Evolutionary conservation across 805 yeast species (phyloP).

Genomic region (Saccharomycopsis fodiens): DNA sequence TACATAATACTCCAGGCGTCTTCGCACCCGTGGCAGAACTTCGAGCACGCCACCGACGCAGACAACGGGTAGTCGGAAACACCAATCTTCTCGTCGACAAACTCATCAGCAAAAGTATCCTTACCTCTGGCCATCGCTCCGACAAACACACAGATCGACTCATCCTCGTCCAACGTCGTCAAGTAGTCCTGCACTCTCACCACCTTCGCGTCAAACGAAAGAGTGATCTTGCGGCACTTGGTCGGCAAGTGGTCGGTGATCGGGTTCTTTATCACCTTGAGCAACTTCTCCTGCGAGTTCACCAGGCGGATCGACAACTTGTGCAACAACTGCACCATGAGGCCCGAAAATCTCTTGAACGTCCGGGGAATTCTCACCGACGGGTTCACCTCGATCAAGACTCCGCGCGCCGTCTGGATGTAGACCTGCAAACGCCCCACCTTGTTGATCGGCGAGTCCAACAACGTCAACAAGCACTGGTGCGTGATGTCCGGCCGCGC

Average conservation of each 20-base stretch:
- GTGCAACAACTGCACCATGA: slow-evolving; percentile 95
- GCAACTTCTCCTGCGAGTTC: slow-evolving; percentile 87
- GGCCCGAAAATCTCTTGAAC: slow-evolving; percentile 92
- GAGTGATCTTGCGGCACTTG: slow-evolving; percentile 87
- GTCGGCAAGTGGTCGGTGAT: slow-evolving; percentile 95
- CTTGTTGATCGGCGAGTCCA: slow-evolving; percentile 97
- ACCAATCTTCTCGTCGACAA: slow-evolving; percentile 92
- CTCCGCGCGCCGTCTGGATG: slow-evolving; percentile 92
- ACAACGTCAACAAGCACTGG: slow-evolving; percentile 86
- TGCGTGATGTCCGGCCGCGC: slow-evolving; percentile 99
- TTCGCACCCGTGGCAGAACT: slow-evolving; percentile 97
- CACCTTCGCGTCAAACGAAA: slow-evolving; percentile 87
- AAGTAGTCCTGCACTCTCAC: slow-evolving; percentile 86
- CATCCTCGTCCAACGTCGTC: slow-evolving; percentile 68
- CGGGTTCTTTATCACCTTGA: slow-evolving; percentile 94
- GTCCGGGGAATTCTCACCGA: slow-evolving; percentile 97
- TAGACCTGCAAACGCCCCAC: slow-evolving; percentile 96
- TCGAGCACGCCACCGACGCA: slow-evolving; percentile 97
- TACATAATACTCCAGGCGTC: slow-evolving; percentile 84
- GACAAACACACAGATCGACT: slow-evolving; percentile 94
- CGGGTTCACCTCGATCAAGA: slow-evolving; percentile 91
- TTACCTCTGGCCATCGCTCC: slow-evolving; percentile 99
- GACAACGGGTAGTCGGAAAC: slow-evolving; percentile 91
- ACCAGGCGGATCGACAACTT: slow-evolving; percentile 89
- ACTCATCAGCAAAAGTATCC: slow-evolving; percentile 96